These are phyloP conservation scores for Crucihimalaya himalaica DNA, from an alignment of 345 rosid species.

Conservation along the genomic window DNA sequence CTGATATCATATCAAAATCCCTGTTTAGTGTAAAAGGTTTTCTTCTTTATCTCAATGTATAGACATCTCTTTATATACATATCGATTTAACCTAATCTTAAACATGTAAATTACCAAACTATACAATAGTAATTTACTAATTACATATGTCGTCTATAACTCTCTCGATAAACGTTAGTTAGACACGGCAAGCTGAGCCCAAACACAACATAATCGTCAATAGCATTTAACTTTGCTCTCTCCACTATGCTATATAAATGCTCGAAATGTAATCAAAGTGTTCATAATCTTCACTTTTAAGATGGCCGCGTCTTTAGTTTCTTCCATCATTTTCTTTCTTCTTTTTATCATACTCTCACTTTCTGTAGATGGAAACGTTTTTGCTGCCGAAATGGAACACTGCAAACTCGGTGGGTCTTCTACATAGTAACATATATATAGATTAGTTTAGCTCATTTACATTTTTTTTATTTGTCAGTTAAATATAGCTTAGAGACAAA, in stretches of 20 bases:
- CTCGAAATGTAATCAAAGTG: not conserved
- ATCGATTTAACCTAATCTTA: too few relatives aligned
- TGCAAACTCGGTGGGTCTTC: constrained; percentile 11
- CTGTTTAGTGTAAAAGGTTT: too few relatives aligned
- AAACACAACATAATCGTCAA: not conserved
- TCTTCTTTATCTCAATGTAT: too few relatives aligned
- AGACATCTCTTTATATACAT: too few relatives aligned
- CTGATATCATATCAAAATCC: too few relatives aligned
- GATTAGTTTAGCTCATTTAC: not conserved
- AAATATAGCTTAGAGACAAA: not conserved
- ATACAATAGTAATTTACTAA: too few relatives aligned
- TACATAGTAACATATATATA: not conserved
- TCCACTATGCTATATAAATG: not conserved
- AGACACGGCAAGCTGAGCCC: not conserved
- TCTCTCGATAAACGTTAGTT: not conserved
- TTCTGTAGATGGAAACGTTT: not conserved
- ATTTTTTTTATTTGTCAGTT: not conserved
- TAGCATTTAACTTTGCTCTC: not conserved
- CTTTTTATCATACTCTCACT: not conserved
- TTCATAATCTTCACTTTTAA: not conserved
- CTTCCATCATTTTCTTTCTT: constrained; percentile 16
- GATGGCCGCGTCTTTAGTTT: not conserved
- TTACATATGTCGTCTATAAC: too few relatives aligned
- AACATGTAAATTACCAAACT: too few relatives aligned
- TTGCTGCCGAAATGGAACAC: constrained; percentile 6